Conservation (phyloP, 805 yeast species). For the Wickerhamomyces ciferrii region DNA sequence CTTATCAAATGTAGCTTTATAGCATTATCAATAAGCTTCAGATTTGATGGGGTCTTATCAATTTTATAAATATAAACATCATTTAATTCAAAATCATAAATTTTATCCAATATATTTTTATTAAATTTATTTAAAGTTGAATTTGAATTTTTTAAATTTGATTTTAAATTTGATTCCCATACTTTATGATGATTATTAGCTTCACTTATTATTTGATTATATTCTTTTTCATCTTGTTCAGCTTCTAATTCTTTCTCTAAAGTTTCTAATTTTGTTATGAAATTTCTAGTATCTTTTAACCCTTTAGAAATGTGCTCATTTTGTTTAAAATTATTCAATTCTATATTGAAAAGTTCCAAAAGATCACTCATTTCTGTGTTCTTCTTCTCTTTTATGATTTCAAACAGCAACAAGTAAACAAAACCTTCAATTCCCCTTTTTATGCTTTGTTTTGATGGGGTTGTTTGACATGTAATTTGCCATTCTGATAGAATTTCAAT, state of each 20-base stretch:
- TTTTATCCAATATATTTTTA: conserved; percentile 21
- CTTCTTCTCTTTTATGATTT: neutral
- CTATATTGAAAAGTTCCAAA: neutral
- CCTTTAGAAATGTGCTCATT: neutral
- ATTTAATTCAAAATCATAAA: conserved; percentile 27
- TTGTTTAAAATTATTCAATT: neutral
- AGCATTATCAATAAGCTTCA: conserved; percentile 31
- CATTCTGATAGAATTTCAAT: neutral
- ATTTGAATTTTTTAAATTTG: conserved; percentile 21
- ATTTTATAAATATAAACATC: conserved; percentile 29
- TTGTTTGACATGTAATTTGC: neutral
- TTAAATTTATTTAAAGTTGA: conserved; percentile 22
- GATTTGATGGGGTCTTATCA: conserved; percentile 13
- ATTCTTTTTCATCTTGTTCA: neutral
- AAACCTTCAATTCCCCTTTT: no score
- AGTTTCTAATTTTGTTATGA: neutral
- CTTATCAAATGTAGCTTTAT: conserved; percentile 41
- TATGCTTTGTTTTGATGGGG: no score
- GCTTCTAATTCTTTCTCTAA: neutral
- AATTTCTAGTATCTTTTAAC: neutral
- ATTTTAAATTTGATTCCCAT: conserved; percentile 25
- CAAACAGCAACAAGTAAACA: no score
- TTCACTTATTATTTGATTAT: neutral
- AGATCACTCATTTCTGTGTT: neutral
- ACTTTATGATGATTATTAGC: conserved; percentile 5